phyloP scores from a whole-genome alignment of 306 rosid species.

The Arachis hypogaea region DNA sequence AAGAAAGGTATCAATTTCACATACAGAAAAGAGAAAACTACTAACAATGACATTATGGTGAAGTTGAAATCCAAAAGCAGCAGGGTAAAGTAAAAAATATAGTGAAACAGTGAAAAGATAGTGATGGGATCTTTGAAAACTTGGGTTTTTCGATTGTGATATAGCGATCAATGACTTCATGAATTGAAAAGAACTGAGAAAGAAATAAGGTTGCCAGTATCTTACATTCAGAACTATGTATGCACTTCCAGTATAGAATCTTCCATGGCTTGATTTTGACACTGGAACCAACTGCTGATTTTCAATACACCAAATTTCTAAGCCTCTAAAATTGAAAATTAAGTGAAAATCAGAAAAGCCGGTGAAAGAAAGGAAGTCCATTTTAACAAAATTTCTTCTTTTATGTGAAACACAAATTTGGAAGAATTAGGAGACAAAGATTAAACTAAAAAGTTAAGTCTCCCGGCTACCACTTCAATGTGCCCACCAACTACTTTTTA shows the following conservation, averaged over 20 bases:
- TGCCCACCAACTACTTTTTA: slow-evolving; percentile 14
- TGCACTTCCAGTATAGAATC: slow-evolving; percentile 84
- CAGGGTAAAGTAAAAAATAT: slow-evolving; percentile 29
- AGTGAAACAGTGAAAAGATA: slow-evolving; percentile 19
- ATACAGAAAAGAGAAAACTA: slow-evolving; percentile 13
- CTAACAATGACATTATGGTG: slow-evolving; percentile 24
- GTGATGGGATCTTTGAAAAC: slow-evolving; percentile 19
- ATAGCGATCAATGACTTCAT: neutral
- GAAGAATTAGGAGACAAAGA: slow-evolving; percentile 22
- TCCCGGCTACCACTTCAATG: neutral
- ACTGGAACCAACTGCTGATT: slow-evolving; percentile 63
- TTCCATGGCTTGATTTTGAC: slow-evolving; percentile 68
- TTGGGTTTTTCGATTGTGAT: slow-evolving; percentile 16
- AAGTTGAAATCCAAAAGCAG: slow-evolving; percentile 21
- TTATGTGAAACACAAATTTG: slow-evolving; percentile 26
- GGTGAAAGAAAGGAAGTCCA: slow-evolving; percentile 31
- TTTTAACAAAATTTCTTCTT: slow-evolving; percentile 4
- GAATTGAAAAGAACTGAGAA: slow-evolving; percentile 24
- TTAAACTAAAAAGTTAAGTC: neutral
- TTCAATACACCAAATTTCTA: slow-evolving; percentile 95
- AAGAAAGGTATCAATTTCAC: slow-evolving; percentile 29
- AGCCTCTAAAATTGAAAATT: slow-evolving; percentile 62
- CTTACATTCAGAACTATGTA: slow-evolving; percentile 87
- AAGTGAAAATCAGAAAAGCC: slow-evolving; percentile 54
- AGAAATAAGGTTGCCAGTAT: slow-evolving; percentile 37